Evolutionary conservation across 495 filamentous ascomycete genomes (phyloP).

Genomic region (Choiromyces venosus): DNA sequence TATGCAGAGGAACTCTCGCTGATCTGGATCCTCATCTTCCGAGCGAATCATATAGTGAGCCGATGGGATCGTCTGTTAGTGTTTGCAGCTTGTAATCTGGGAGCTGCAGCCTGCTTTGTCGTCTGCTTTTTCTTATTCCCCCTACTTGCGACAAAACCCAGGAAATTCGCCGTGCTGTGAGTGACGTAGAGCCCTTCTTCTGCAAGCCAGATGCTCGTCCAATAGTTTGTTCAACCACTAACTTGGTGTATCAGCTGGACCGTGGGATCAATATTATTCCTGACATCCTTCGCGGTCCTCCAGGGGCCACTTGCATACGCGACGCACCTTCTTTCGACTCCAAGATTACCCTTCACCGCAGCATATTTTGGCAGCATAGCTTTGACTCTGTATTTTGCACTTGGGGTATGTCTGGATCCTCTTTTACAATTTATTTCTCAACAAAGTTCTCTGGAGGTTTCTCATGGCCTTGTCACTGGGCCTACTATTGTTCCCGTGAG

Average conservation of each 20-base stretch:
- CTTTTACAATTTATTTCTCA: slow-evolving; percentile 11
- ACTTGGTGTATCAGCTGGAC: slow-evolving; percentile 66
- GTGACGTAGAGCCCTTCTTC: slow-evolving; percentile 47
- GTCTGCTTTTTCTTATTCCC: slow-evolving; percentile 87
- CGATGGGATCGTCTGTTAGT: slow-evolving; percentile 93
- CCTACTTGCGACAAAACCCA: slow-evolving; percentile 66
- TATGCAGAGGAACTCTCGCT: slow-evolving; percentile 18
- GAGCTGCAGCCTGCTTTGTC: slow-evolving; percentile 83
- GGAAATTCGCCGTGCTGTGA: slow-evolving; percentile 96
- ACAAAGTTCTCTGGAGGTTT: slow-evolving; percentile 7
- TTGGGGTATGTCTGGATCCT: slow-evolving; percentile 66
- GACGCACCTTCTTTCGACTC: slow-evolving; percentile 75
- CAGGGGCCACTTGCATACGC: slow-evolving; percentile 81
- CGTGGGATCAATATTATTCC: slow-evolving; percentile 81
- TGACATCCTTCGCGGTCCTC: slow-evolving; percentile 87
- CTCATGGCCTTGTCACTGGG: slow-evolving; percentile 25
- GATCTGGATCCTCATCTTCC: slow-evolving; percentile 22
- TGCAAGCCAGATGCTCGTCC: slow-evolving; percentile 29
- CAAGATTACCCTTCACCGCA: slow-evolving; percentile 87
- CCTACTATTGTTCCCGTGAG: slow-evolving; percentile 31
- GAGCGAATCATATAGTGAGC: slow-evolving; percentile 62
- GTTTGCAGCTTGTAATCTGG: slow-evolving; percentile 86
- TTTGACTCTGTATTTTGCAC: slow-evolving; percentile 82
- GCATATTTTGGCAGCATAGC: slow-evolving; percentile 94
- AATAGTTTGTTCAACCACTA: slow-evolving; percentile 22